Evolutionary conservation across 257 asterid genomes (phyloP).

Genomic region (Ilex asprella): DNA sequence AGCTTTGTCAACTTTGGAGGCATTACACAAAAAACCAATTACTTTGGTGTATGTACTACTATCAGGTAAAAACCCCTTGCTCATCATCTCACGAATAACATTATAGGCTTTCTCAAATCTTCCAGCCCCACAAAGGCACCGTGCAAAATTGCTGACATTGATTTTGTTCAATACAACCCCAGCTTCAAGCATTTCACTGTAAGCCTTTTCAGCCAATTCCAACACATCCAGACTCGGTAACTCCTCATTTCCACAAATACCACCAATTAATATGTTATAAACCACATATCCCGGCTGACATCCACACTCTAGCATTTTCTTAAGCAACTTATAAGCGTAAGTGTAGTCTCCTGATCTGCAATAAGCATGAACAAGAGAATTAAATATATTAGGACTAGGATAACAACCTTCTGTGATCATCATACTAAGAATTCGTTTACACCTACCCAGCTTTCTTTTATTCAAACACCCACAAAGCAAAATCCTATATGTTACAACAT

Average conservation of each 20-base stretch:
- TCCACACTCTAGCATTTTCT: slow-evolving; percentile 76
- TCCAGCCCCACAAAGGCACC: slow-evolving; percentile 66
- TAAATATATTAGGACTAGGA: slow-evolving; percentile 72
- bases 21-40: slow-evolving; percentile 69
- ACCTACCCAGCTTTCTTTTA: slow-evolving; percentile 76
- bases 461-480: slow-evolving; percentile 79
- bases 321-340: slow-evolving; percentile 77
- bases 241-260: slow-evolving; percentile 70
- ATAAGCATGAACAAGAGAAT: slow-evolving; percentile 75
- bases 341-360: slow-evolving; percentile 68
- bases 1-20: slow-evolving; percentile 77
- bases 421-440: slow-evolving; percentile 78
- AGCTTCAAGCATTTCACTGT: slow-evolving; percentile 62
- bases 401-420: slow-evolving; percentile 95
- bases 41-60: slow-evolving; percentile 77
- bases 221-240: slow-evolving; percentile 43
- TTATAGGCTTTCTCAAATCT: slow-evolving; percentile 66
- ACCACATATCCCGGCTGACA: slow-evolving; percentile 75
- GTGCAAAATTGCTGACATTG: slow-evolving; percentile 64
- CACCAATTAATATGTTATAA: slow-evolving; percentile 82
- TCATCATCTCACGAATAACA: slow-evolving; percentile 72
- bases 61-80: slow-evolving; percentile 76
- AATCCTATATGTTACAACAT: slow-evolving; percentile 62
- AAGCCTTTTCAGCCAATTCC: slow-evolving; percentile 81
- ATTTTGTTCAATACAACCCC: slow-evolving; percentile 59